These are phyloP conservation scores for Ophiocordyceps robertsii DNA, from an alignment of 2,329 filamentous ascomycete genomes.

Conservation along the genomic window DNA sequence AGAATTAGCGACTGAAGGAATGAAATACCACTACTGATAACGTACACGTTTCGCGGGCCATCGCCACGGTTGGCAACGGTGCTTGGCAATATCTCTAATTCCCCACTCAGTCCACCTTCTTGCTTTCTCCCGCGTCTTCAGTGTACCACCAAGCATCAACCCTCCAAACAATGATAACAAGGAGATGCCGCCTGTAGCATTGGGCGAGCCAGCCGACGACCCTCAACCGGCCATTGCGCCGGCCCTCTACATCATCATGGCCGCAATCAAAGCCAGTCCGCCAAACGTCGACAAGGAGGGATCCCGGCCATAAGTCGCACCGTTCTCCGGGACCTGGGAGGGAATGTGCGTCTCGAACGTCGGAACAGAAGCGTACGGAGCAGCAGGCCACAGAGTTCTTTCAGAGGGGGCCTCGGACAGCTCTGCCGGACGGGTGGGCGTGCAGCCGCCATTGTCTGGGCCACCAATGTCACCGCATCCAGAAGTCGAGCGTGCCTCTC, in stretches of 20 bases:
- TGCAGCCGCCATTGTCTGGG: too few relatives aligned
- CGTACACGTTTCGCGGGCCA: too few relatives aligned
- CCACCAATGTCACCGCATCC: too few relatives aligned
- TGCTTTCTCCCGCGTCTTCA: too few relatives aligned
- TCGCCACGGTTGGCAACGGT: too few relatives aligned
- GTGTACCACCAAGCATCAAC: background rate
- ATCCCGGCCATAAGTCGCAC: conserved; percentile 9
- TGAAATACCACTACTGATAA: too few relatives aligned
- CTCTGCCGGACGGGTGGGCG: conserved; percentile 3
- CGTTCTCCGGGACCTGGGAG: conserved; percentile 14
- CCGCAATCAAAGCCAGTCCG: conserved; percentile 13
- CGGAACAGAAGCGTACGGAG: conserved; percentile 7
- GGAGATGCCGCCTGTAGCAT: too few relatives aligned
- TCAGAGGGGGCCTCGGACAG: conserved; percentile 7
- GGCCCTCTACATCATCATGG: conserved; percentile 10
- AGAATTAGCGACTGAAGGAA: too few relatives aligned
- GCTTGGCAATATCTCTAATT: too few relatives aligned
- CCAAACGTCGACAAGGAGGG: conserved; percentile 10
- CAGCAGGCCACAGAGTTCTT: conserved; percentile 9
- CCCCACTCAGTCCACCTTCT: too few relatives aligned
- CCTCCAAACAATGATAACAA: background rate
- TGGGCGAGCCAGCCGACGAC: too few relatives aligned
- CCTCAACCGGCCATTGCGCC: background rate
- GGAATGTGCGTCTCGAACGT: conserved; percentile 10
- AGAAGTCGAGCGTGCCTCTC: too few relatives aligned